Evolutionary conservation across 2,329 filamentous ascomycete species (phyloP).

Genomic region (Nothophoma quercina): DNA sequence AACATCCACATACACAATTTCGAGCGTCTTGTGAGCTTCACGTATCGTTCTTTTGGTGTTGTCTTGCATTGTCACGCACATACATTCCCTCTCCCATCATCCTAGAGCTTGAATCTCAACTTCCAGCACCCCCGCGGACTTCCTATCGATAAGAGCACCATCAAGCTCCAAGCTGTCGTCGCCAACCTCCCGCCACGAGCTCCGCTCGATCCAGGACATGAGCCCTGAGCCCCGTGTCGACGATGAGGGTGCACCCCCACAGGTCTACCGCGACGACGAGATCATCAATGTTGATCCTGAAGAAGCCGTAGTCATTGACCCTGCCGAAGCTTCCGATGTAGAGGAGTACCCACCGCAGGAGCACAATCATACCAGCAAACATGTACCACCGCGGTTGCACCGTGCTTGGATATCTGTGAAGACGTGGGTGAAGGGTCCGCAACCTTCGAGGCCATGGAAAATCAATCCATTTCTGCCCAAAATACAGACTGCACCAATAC

Average conservation of each 20-base stretch:
- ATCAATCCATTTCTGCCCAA: slow-evolving; percentile 66
- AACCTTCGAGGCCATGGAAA: slow-evolving; percentile 57
- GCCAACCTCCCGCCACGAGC: slow-evolving; percentile 44
- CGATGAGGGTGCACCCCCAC: slow-evolving; percentile 39
- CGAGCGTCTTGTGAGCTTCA: background rate
- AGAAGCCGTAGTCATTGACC: slow-evolving; percentile 35
- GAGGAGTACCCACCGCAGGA: slow-evolving; percentile 30
- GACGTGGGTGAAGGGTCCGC: slow-evolving; percentile 59
- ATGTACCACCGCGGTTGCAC: slow-evolving; percentile 63
- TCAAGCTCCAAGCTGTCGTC: slow-evolving; percentile 34
- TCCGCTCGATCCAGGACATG: slow-evolving; percentile 38
- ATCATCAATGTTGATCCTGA: slow-evolving; percentile 33
- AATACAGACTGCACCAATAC: slow-evolving; percentile 72
- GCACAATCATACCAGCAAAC: slow-evolving; percentile 34
- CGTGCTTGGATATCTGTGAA: slow-evolving; percentile 48
- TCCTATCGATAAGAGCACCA: slow-evolving; percentile 29
- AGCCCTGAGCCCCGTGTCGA: slow-evolving; percentile 27
- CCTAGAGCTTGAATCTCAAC: background rate
- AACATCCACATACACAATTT: background rate
- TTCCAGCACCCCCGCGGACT: background rate
- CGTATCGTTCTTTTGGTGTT: background rate
- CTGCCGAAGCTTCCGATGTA: slow-evolving; percentile 43
- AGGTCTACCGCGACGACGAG: slow-evolving; percentile 44
- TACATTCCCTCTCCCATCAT: background rate
- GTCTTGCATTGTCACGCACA: background rate